Evolutionary conservation across 164 flowering plant genomes (phyloP).

Genomic region (Protea cynaroides): DNA sequence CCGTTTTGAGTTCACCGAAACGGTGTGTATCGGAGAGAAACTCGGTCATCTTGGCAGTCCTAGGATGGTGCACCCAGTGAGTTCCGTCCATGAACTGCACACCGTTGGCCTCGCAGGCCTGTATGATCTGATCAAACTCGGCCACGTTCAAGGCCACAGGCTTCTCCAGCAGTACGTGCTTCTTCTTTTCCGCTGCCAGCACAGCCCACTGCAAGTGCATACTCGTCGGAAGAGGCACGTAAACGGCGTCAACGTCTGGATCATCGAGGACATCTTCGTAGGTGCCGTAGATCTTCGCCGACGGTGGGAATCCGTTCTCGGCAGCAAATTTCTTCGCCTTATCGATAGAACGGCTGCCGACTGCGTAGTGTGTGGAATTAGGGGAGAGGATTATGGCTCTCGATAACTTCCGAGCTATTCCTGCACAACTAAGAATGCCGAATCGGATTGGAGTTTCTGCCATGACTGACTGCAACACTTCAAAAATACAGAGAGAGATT

Average conservation of each 20-base stretch:
- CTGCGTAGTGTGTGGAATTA: slow-evolving; percentile 36
- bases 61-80: slow-evolving; percentile 78
- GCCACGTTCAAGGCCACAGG: slow-evolving; percentile 50
- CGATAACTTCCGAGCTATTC: slow-evolving; percentile 51
- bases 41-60: slow-evolving; percentile 54
- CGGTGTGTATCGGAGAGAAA: slow-evolving; percentile 33
- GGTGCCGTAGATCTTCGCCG: slow-evolving; percentile 47
- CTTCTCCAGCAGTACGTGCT: slow-evolving; percentile 69
- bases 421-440: slow-evolving; percentile 60
- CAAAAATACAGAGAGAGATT: no score
- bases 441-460: slow-evolving; percentile 32
- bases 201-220: slow-evolving; percentile 57
- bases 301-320: slow-evolving; percentile 39
- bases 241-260: slow-evolving; percentile 58
- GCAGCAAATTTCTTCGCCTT: slow-evolving; percentile 44
- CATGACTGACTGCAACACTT: slow-evolving; percentile 7
- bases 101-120: slow-evolving; percentile 50
- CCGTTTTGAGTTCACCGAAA: slow-evolving; percentile 53
- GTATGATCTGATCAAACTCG: slow-evolving; percentile 45
- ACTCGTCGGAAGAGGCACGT: slow-evolving; percentile 62
- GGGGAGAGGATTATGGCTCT: slow-evolving; percentile 53
- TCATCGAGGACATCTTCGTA: slow-evolving; percentile 63
- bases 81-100: slow-evolving; percentile 82
- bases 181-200: slow-evolving; percentile 47
- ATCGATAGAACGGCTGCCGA: slow-evolving; percentile 63